Evolutionary conservation across 2,329 filamentous ascomycete species (phyloP), one percentile per base, ranked within the genome.

Genomic region (Zasmidium citrigriseum): DNA sequence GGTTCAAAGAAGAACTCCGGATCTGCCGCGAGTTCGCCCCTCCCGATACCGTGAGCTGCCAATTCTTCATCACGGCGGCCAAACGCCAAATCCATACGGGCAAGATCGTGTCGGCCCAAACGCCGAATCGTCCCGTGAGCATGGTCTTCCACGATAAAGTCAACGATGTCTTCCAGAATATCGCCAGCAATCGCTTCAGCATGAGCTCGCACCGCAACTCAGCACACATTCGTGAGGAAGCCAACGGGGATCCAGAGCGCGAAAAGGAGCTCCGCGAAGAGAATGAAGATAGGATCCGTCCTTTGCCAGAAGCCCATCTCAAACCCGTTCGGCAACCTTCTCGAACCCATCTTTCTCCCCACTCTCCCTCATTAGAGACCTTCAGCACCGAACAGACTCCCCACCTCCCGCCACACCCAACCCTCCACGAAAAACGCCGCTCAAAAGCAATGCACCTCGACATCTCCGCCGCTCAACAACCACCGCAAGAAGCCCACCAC

Each of bases 1-100:
- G 93, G 93, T 98, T 97, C 81, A 90, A 91, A 64, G 93, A 97
- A 76, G 93, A 97, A 74, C 81, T 97, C 58, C 86, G 92, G 49
- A 96, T 97, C 68, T 96, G 93, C 76, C 86, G 91, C 67, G 91
- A 97, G 74, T 89, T 87, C 51, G 93, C 93, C 10, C 93, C 93
- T 1, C 89, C 90, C 0, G 91, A 95, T 70, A 89, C 90, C 25
- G 90, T 97, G 9, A 90, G 90, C 22, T 97, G 93, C 79, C 93
- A 96, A 73, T 97, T 97, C 80, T 97, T 91, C 76, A 90, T 97
- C 65, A 98, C 93, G 0, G 86, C 89, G 1, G 84, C 91, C 7
- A 88, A 89, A 65, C 80, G 87, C 50, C 76, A 71, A 60, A 64
- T 68, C 7, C 44, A 79, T 76, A 72, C 80, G 77, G 70, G 85